phyloP scores from a whole-genome alignment of 148 eudicot species.

The Rheum nobile region DNA sequence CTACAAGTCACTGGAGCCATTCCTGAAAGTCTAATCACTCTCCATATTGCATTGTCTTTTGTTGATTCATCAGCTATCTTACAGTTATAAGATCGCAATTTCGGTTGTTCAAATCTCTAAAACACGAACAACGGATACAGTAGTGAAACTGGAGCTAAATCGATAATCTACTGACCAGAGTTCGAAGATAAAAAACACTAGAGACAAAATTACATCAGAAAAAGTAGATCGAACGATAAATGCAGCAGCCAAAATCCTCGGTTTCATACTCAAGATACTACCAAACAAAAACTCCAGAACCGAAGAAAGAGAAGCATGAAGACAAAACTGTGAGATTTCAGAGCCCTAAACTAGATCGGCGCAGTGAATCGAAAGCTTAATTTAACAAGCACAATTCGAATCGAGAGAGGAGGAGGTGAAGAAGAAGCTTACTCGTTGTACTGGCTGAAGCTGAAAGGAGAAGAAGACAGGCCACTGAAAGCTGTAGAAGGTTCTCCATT shows the following conservation, averaged over 20 bases:
- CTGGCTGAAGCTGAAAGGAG: slow-evolving; percentile 34
- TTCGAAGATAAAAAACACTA: not conserved
- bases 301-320: not conserved
- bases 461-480: slow-evolving; percentile 15
- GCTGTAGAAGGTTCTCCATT: slow-evolving; percentile 21
- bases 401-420: not conserved
- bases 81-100: not conserved
- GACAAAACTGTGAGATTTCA: not conserved
- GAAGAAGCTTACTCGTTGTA: slow-evolving; percentile 31
- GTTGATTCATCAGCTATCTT: not conserved
- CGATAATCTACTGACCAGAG: not conserved
- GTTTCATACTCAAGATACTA: not conserved
- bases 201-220: not conserved
- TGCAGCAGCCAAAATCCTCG: not conserved
- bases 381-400: not conserved
- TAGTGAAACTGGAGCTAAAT: not conserved
- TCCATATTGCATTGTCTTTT: not conserved
- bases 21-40: not conserved
- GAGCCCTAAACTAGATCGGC: not conserved
- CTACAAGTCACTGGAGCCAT: not conserved
- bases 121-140: not conserved
- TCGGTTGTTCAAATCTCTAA: not conserved
- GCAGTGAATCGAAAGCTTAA: not conserved
- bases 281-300: not conserved
- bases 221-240: slow-evolving; percentile 2